Evolutionary conservation across 78 protist species (phyloP).

Genomic region (Dictyostelium brefeldianum): DNA sequence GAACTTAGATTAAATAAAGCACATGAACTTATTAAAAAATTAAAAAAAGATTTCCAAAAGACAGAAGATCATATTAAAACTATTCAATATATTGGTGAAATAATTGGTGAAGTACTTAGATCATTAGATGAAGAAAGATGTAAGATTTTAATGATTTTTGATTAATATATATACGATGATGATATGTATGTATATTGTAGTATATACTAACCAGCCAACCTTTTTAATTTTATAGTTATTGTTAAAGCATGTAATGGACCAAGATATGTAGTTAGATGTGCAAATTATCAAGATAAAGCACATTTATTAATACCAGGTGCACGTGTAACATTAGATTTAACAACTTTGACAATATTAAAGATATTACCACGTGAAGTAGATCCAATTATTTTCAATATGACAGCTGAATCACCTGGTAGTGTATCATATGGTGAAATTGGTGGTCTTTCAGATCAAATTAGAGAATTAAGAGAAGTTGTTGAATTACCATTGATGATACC

Average conservation of each 20-base stretch:
- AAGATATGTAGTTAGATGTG: constrained; percentile 98
- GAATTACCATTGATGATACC: constrained; percentile 99
- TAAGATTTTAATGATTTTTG: neutral
- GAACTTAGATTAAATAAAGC: constrained; percentile 63
- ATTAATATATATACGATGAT: neutral
- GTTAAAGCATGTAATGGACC: constrained; percentile 99
- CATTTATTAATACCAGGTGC: constrained; percentile 94
- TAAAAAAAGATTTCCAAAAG: constrained; percentile 91
- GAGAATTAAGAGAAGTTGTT: constrained; percentile 98
- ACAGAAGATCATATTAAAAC: constrained; percentile 98
- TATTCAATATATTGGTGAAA: constrained; percentile 98
- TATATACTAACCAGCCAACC: no score
- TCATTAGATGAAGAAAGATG: constrained; percentile 98
- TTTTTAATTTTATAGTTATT: constrained; percentile 83
- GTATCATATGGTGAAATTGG: constrained; percentile 94
- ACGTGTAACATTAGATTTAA: constrained; percentile 99
- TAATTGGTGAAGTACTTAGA: constrained; percentile 99
- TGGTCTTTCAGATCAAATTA: constrained; percentile 97
- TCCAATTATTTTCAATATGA: constrained; percentile 99
- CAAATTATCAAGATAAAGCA: constrained; percentile 87
- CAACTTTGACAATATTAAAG: constrained; percentile 99
- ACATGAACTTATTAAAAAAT: constrained; percentile 43
- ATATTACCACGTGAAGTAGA: constrained; percentile 98
- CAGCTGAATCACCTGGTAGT: constrained; percentile 93
- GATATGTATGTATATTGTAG: neutral